A percentile compares a stretch with the other conserved stretches of the same genome.
Conservation (phyloP, 768 basidiomycete genomes). For the Boletus rufocinnamomeus region DNA sequence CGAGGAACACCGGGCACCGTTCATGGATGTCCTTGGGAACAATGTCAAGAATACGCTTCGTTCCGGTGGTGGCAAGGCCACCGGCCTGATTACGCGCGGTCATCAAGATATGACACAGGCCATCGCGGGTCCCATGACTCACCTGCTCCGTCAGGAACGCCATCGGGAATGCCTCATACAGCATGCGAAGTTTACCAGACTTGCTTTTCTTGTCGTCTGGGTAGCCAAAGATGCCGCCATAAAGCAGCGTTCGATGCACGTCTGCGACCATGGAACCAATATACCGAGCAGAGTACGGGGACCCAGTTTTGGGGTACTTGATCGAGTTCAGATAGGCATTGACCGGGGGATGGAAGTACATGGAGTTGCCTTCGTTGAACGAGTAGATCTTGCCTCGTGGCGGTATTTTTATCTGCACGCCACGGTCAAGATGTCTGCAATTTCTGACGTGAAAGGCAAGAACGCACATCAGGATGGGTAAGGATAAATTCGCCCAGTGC, state of each 20-base stretch:
- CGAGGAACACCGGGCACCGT: constrained; percentile 90
- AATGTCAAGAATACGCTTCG: constrained; percentile 90
- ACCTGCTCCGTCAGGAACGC: constrained; percentile 93
- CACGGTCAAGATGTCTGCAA: constrained; percentile 4
- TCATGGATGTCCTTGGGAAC: constrained; percentile 86
- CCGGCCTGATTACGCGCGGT: constrained; percentile 64
- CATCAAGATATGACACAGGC: not conserved
- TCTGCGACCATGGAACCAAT: constrained; percentile 99
- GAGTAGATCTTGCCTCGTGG: constrained; percentile 98
- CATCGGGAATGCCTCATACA: constrained; percentile 99
- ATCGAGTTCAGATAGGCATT: constrained; percentile 83
- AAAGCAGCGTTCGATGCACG: constrained; percentile 93
- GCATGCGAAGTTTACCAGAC: constrained; percentile 87
- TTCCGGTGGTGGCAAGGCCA: constrained; percentile 94
- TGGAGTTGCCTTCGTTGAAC: constrained; percentile 97
- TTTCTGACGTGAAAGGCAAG: constrained; percentile 3
- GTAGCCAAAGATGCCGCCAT: constrained; percentile 99
- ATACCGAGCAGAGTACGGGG: constrained; percentile 89
- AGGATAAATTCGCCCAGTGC: constrained; percentile 97
- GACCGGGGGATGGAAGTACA: constrained; percentile 89
- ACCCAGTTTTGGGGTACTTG: constrained; percentile 78
- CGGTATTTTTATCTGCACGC: constrained; percentile 82
- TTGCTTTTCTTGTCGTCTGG: constrained; percentile 98
- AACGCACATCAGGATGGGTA: constrained; percentile 87
- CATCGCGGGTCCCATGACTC: constrained; percentile 20